Evolutionary conservation across 768 basidiomycete genomes (phyloP).

Genomic region (Tylopilus plumbeoviolaceoides): DNA sequence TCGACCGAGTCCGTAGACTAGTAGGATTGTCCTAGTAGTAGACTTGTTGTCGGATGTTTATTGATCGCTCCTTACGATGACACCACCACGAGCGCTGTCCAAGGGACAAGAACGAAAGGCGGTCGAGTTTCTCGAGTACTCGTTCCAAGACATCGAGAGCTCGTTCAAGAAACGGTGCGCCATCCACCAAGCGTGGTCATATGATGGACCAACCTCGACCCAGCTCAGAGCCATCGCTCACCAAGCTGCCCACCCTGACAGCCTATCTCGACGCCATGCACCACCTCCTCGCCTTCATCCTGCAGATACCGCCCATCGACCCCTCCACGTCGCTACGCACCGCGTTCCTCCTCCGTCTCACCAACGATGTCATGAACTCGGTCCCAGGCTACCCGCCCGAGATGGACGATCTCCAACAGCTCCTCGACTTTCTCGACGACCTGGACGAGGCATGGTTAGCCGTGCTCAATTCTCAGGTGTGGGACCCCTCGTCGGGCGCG

Average conservation of each 20-base stretch:
- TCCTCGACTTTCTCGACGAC: slow-evolving; percentile 67
- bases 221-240: slow-evolving; percentile 34
- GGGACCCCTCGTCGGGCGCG: slow-evolving; percentile 50
- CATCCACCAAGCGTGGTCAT: neutral
- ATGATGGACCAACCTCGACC: slow-evolving; percentile 1
- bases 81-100: slow-evolving; percentile 35
- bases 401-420: slow-evolving; percentile 40
- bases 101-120: slow-evolving; percentile 60
- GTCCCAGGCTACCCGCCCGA: slow-evolving; percentile 59
- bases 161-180: slow-evolving; percentile 74
- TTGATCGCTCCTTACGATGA: neutral
- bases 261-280: slow-evolving; percentile 58
- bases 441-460: slow-evolving; percentile 73
- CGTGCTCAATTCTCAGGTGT: slow-evolving; percentile 59
- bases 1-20: slow-evolving; percentile 62
- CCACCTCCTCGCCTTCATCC: slow-evolving; percentile 53
- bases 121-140: slow-evolving; percentile 59
- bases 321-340: slow-evolving; percentile 66
- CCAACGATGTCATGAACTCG: slow-evolving; percentile 58
- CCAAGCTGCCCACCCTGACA: slow-evolving; percentile 52
- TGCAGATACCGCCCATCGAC: slow-evolving; percentile 72
- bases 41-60: slow-evolving; percentile 23
- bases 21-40: slow-evolving; percentile 50
- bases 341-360: slow-evolving; percentile 66
- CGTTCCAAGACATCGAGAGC: slow-evolving; percentile 61